Evolutionary conservation across 768 basidiomycete genomes (phyloP), one percentile per base, ranked within the genome.

Genomic region (Lactarius tabidus): DNA sequence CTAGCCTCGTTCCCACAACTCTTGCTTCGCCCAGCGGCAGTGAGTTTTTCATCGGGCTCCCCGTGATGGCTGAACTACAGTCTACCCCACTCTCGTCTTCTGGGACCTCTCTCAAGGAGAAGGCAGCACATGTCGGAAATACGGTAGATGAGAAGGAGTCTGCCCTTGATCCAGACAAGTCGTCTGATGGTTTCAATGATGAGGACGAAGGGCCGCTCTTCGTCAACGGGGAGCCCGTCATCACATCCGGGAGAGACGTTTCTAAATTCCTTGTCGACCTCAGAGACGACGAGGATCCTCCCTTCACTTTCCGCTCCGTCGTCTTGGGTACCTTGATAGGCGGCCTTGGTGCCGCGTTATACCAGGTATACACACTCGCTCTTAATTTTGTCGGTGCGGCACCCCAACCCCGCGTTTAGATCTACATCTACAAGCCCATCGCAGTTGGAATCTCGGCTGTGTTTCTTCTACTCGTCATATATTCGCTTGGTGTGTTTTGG

Each of bases 401-500:
- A 26, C 29, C 41, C 28, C 53, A 60, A 28, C 69, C 23, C 3
- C 2, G 35, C 14, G 39, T 60, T 56, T 20, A 86, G 84, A 84
- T 87, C 38, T 86, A 85, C 70, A 59, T 79, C 6, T 86, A 85
- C 74, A 87, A 88, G 70, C 86, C 86, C 0, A 73, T 84, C 3
- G 77, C 81, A 65, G 77, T 80, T 67, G 57, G 73, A 0, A 82
- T 86, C 18, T 84, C 83, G 2, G 79, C 82, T 0, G 83, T 86
- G 14, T 88, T 87, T 74, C 71, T 86, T 20, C 74, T 86, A 15
- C 76, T 88, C 52, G 70, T 85, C 55, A 80, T 79, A 35, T 86
- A 84, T 71, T 76, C 79, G 6, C 66, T 79, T n/a, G 85, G 85
- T 0, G 75, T 76, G 51, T 75, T 75, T 3, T 87, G 83, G 84